Percentiles rank a stretch among this genome's conserved stretches.
Evolutionary conservation across 2,329 filamentous ascomycete genomes (phyloP).

Genomic region (Hyphodiscus sp.): DNA sequence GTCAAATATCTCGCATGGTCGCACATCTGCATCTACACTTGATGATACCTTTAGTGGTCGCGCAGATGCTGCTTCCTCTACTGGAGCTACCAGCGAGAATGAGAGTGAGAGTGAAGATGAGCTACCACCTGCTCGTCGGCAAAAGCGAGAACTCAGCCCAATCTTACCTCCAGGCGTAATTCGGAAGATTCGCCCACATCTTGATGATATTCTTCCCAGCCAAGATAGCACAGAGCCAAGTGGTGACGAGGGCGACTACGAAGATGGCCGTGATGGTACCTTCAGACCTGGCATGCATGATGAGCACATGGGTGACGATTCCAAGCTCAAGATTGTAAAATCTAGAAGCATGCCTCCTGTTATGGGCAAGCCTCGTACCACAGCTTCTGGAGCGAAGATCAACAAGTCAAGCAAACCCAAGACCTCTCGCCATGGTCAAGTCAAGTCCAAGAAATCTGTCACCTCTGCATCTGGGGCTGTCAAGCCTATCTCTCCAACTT

Average conservation of each 20-base stretch:
- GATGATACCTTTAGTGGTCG: constrained; percentile 91
- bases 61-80: constrained; percentile 78
- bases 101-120: constrained; percentile 64
- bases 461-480: constrained; percentile 27
- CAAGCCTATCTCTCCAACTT: constrained; percentile 56
- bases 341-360: constrained; percentile 32
- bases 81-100: constrained; percentile 74
- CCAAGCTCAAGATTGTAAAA: constrained; percentile 35
- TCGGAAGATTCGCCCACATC: constrained; percentile 40
- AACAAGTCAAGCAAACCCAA: constrained; percentile 40
- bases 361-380: constrained; percentile 34
- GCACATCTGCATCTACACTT: constrained; percentile 85
- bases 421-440: constrained; percentile 23
- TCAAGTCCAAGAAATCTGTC: constrained; percentile 46
- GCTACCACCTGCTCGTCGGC: constrained; percentile 50
- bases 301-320: constrained; percentile 16
- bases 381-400: constrained; percentile 35
- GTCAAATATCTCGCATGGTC: constrained; percentile 86
- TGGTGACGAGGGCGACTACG: constrained; percentile 52
- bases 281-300: constrained; percentile 27
- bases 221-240: constrained; percentile 54
- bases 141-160: constrained; percentile 48
- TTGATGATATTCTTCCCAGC: constrained; percentile 47
- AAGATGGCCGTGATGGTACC: constrained; percentile 35
- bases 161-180: constrained; percentile 40